Evolutionary conservation across 2,329 filamentous ascomycete genomes (phyloP).

Genomic region (Spiromastix sp.): DNA sequence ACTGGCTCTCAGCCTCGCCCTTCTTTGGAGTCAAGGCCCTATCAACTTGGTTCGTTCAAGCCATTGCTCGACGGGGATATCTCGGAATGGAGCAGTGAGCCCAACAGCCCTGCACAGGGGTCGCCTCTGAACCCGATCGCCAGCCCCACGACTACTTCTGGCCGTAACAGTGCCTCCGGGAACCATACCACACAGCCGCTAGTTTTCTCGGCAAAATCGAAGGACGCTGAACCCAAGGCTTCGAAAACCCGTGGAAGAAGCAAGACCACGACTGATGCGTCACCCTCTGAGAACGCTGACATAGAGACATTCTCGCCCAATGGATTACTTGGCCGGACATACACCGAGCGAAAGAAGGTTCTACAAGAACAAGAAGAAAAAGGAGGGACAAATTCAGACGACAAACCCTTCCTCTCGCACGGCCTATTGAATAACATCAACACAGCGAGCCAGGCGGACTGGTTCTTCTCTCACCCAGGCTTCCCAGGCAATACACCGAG

Average conservation of each 20-base stretch:
- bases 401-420: constrained; percentile 39
- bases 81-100: constrained; percentile 20
- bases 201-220: background rate
- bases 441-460: constrained; percentile 20
- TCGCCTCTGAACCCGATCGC: background rate
- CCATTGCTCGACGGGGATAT: constrained; percentile 54
- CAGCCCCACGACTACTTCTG: too few relatives aligned
- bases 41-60: constrained; percentile 55
- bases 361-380: constrained; percentile 30
- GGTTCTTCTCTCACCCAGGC: constrained; percentile 19
- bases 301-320: constrained; percentile 26
- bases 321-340: constrained; percentile 29
- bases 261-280: background rate
- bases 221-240: background rate
- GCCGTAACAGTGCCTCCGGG: too few relatives aligned
- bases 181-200: too few relatives aligned
- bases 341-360: constrained; percentile 28
- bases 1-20: constrained; percentile 14
- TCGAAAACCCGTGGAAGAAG: background rate
- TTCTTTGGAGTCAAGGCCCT: constrained; percentile 29
- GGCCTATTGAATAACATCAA: constrained; percentile 44
- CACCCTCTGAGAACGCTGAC: background rate
- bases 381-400: constrained; percentile 17
- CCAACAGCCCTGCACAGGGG: background rate
- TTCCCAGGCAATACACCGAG: constrained; percentile 19